phyloP scores from a whole-genome alignment of 768 basidiomycete genomes.

The Gelatoporia subvermispora region DNA sequence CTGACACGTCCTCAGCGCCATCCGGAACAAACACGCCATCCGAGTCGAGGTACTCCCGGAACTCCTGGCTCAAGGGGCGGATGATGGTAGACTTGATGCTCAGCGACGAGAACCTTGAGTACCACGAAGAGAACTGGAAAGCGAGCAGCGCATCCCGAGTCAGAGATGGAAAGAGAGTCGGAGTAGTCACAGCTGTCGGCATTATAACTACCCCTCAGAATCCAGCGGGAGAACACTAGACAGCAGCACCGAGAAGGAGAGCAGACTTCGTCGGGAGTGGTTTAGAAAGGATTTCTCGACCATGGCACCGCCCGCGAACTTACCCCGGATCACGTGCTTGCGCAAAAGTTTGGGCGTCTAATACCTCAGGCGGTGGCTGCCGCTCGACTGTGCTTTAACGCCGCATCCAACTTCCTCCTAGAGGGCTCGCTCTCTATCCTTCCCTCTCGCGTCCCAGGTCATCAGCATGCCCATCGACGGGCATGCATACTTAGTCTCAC shows the following conservation, averaged over 20 bases:
- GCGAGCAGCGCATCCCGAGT: slow-evolving; percentile 51
- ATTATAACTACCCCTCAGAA: slow-evolving; percentile 8
- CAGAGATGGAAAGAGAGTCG: slow-evolving; percentile 46
- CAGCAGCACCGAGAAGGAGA: too few species aligned
- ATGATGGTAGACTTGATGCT: slow-evolving; percentile 75
- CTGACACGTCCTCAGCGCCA: slow-evolving; percentile 75
- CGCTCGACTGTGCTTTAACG: too few species aligned
- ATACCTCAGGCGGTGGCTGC: too few species aligned
- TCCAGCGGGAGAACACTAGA: too few species aligned
- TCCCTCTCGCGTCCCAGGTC: not conserved
- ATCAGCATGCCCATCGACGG: slow-evolving; percentile 62
- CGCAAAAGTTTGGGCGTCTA: too few species aligned
- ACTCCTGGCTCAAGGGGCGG: slow-evolving; percentile 57
- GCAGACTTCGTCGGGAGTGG: too few species aligned
- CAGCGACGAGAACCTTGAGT: slow-evolving; percentile 56
- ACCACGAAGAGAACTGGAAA: slow-evolving; percentile 87
- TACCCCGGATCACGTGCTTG: too few species aligned
- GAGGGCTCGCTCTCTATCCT: too few species aligned
- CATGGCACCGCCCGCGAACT: too few species aligned
- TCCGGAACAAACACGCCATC: slow-evolving; percentile 83
- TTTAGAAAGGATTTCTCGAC: too few species aligned
- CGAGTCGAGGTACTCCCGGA: slow-evolving; percentile 69
- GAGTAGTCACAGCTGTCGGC: slow-evolving; percentile 25
- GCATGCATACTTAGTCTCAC: slow-evolving; percentile 65
- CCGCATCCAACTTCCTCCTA: too few species aligned